Base-by-base conservation (phyloP, 148 eudicot genomes). In the Rhododendron ovatum region DNA sequence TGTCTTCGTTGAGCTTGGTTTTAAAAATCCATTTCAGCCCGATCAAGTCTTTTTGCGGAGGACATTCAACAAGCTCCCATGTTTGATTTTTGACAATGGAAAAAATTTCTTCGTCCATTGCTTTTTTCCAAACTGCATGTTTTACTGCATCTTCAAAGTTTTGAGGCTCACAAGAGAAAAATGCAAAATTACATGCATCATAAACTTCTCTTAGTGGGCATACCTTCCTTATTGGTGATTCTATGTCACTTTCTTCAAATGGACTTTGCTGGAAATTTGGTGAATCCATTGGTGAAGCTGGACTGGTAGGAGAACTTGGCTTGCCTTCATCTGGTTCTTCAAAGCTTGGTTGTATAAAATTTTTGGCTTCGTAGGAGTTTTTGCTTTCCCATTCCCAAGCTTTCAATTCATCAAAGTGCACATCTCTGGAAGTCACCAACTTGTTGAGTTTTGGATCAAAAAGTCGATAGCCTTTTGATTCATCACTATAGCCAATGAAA, bases 131-230 rank as follows among this genome's bases (percentile, higher is more conserved):
- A 12, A 83, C 28, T 83, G 67, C 10, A 45, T 67, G 7, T 43
- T 65, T 65, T 30, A n/a, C 11, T 11, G 41, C 85, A 9, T 65
- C 43, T 24, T 83, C 57, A 67, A 83, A 69, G 0, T 43, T 67
- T 17, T 83, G 55, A 10, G 85, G 85, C n/a, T 83, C 45, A 67
- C 78, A 83, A 83, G 55, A 63, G 57, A 37, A 83, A 67, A 83
- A 28, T 41, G 55, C 85, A 41, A 83, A 22, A 67, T 83, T 67
- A 9, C 57, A 43, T 12, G 78, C n/a, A 1, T 67, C 77, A 83
- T 83, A 83, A 67, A 69, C 65, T 14, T 69, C 76, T 83, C 77
- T 67, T 39, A 67, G 3, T 22, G 85, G 28, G n/a, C 75, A 2
- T 43, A 67, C 57, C 57, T 69, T 83, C 47, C 45, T 39, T 22